Evolutionary conservation across 257 asterid species (phyloP).

Genomic region (Eucommia ulmoides): DNA sequence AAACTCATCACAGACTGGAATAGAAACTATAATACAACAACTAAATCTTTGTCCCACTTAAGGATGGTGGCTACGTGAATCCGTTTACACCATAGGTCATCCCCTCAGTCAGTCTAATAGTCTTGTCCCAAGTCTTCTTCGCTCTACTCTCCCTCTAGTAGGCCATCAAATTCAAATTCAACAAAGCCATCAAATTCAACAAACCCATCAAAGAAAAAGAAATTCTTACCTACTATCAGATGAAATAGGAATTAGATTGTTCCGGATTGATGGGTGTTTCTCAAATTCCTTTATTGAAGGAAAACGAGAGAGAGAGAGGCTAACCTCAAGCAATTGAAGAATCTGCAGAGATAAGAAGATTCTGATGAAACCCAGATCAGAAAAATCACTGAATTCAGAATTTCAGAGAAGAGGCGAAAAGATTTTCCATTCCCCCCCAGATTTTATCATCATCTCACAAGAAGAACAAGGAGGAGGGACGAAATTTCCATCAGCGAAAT

Average conservation of each 20-base stretch:
- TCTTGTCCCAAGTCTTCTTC: background rate
- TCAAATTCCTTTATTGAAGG: background rate
- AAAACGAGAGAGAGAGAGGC: constrained; percentile 8
- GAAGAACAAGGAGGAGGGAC: too few species aligned
- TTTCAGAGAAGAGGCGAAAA: too few species aligned
- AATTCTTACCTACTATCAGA: background rate
- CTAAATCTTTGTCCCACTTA: too few species aligned
- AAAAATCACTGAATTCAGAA: background rate
- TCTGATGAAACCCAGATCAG: constrained; percentile 23
- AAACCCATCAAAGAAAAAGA: background rate
- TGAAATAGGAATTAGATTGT: background rate
- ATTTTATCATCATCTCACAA: too few species aligned
- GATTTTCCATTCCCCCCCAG: too few species aligned
- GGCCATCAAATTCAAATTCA: background rate
- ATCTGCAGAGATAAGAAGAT: constrained; percentile 45
- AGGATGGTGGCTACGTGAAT: too few species aligned
- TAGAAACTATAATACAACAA: too few species aligned
- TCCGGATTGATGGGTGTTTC: background rate
- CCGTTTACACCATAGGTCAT: background rate
- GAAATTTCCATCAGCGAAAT: too few species aligned
- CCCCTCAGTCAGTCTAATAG: background rate
- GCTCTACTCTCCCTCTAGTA: background rate
- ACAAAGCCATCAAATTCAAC: background rate
- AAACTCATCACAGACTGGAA: background rate
- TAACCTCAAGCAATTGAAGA: constrained; percentile 49